A percentile compares a stretch with the other conserved stretches of the same genome.
Evolutionary conservation across 768 basidiomycete genomes (phyloP).

Genomic region (Coprinellus micaceus): DNA sequence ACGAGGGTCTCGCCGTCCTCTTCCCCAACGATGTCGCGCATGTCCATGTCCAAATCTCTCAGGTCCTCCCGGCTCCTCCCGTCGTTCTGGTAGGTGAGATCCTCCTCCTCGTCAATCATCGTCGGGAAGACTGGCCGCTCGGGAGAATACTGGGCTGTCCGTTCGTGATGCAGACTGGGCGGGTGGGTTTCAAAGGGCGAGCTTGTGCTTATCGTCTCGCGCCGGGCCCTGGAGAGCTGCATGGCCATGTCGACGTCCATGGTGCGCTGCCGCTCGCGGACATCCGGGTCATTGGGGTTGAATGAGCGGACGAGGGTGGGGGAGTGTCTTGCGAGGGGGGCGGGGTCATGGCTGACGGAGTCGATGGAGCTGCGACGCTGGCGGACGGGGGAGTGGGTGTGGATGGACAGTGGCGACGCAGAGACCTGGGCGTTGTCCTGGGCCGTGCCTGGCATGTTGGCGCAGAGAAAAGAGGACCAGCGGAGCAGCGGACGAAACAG

Average conservation of each 20-base stretch:
- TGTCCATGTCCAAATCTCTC: conserved; percentile 5
- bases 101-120: conserved; percentile 22
- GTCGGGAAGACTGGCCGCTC: conserved; percentile 39
- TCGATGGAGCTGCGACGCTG: conserved; percentile 33
- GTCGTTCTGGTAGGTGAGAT: conserved; percentile 45
- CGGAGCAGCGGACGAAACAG: not conserved
- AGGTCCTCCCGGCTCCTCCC: not conserved
- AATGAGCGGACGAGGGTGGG: conserved; percentile 60
- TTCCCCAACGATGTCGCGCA: conserved; percentile 17
- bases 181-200: conserved; percentile 22
- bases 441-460: conserved; percentile 35
- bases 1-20: conserved; percentile 21
- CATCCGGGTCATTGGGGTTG: conserved; percentile 69
- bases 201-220: conserved; percentile 41
- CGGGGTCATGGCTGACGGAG: conserved; percentile 26
- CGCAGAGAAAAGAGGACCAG: not conserved
- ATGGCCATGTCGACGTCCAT: conserved; percentile 95
- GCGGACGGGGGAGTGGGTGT: conserved; percentile 36
- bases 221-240: conserved; percentile 68
- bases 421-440: conserved; percentile 26
- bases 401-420: conserved; percentile 42
- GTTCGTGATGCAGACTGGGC: conserved; percentile 10
- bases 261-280: conserved; percentile 81
- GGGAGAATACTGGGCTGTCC: conserved; percentile 15
- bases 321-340: conserved; percentile 48